Evolutionary conservation across 2,329 filamentous ascomycete genomes (phyloP).

Genomic region (Exophiala aquamarina): DNA sequence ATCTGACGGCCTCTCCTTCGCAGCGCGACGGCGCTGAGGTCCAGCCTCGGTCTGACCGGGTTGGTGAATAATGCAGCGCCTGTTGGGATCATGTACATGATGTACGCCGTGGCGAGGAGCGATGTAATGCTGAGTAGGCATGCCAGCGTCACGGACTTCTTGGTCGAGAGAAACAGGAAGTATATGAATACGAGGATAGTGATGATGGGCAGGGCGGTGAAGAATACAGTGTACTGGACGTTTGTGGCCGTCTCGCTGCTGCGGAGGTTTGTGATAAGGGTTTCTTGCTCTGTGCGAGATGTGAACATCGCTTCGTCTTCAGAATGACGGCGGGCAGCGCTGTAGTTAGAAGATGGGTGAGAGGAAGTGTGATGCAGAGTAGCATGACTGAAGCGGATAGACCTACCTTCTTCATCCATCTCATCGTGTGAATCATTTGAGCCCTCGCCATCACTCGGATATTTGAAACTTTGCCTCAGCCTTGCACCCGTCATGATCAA

Average conservation of each 20-base stretch:
- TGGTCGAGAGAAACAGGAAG: slow-evolving; percentile 16
- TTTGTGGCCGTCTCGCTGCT: slow-evolving; percentile 20
- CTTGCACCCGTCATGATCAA: slow-evolving; percentile 19
- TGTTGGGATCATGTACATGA: slow-evolving; percentile 22
- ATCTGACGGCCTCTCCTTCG: neutral
- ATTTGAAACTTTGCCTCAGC: slow-evolving; percentile 28
- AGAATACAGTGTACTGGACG: slow-evolving; percentile 22
- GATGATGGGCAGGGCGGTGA: slow-evolving; percentile 25
- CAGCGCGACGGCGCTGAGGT: neutral
- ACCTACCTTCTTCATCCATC: slow-evolving; percentile 27
- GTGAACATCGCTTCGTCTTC: neutral
- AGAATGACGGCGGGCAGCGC: no score
- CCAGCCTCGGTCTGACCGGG: neutral
- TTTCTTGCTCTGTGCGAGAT: slow-evolving; percentile 27
- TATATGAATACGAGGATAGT: slow-evolving; percentile 23
- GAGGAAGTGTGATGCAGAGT: no score
- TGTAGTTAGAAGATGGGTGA: no score
- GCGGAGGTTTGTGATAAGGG: slow-evolving; percentile 22
- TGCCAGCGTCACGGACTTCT: slow-evolving; percentile 15
- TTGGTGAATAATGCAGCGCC: neutral
- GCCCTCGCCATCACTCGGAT: slow-evolving; percentile 23
- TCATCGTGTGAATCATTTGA: slow-evolving; percentile 22
- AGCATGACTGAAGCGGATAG: neutral
- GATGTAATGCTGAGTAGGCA: slow-evolving; percentile 26
- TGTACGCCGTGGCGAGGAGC: slow-evolving; percentile 23